A percentile compares a stretch with the other conserved stretches of the same genome.
These are phyloP conservation scores for Lachnellula occidentalis DNA, from an alignment of 2,329 filamentous ascomycete species.

Conservation along the genomic window DNA sequence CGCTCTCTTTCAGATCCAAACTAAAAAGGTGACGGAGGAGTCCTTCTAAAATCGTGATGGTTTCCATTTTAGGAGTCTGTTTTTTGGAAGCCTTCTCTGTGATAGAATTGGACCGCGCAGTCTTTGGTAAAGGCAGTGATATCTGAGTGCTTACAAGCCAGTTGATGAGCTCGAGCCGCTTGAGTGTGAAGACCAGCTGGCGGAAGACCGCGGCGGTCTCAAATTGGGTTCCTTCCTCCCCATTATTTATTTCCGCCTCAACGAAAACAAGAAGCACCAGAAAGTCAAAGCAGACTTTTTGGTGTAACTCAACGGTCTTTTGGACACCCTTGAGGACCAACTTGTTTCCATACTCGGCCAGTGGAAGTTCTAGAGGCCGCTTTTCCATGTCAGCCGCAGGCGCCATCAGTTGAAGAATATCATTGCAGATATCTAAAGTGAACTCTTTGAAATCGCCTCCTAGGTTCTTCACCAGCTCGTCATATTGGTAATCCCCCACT, in stretches of 20 bases:
- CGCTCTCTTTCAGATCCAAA: constrained; percentile 45
- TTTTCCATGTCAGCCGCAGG: constrained; percentile 33
- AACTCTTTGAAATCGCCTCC: constrained; percentile 59
- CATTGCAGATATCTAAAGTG: constrained; percentile 48
- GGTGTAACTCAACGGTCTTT: constrained; percentile 69
- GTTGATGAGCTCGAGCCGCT: constrained; percentile 65
- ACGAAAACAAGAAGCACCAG: constrained; percentile 80
- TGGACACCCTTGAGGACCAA: constrained; percentile 71
- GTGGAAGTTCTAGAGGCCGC: constrained; percentile 32
- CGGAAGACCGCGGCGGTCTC: constrained; percentile 69
- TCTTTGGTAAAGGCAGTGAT: constrained; percentile 41
- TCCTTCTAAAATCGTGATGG: constrained; percentile 54
- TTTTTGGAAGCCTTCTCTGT: constrained; percentile 32
- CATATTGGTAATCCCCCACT: constrained; percentile 76
- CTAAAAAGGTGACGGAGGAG: constrained; percentile 59
- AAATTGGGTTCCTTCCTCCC: constrained; percentile 60
- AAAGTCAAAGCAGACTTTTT: constrained; percentile 73
- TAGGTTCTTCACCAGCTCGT: constrained; percentile 62
- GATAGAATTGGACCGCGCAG: constrained; percentile 34
- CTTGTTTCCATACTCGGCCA: constrained; percentile 73
- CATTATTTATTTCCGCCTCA: constrained; percentile 72
- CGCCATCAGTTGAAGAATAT: constrained; percentile 44
- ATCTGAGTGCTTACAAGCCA: constrained; percentile 61
- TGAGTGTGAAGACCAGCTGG: constrained; percentile 64
- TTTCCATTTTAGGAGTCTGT: constrained; percentile 39